These are phyloP conservation scores for Fusarium avenaceum DNA, from an alignment of 2,329 filamentous ascomycete genomes.

Conservation along the genomic window DNA sequence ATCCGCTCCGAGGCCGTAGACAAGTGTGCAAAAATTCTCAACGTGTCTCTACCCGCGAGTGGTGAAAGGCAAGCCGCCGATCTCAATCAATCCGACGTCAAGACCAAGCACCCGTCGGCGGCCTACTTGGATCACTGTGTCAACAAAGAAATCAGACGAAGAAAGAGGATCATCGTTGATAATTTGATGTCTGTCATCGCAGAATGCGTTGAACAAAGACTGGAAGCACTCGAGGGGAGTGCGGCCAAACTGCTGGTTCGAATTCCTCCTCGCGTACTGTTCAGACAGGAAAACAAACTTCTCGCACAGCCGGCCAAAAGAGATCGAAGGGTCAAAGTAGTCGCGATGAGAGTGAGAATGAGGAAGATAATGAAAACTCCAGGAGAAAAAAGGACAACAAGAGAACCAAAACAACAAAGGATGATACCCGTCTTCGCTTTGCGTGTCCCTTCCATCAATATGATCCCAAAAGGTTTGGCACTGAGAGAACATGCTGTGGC, in stretches of 20 bases:
- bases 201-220: conserved; percentile 38
- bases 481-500: conserved; percentile 42
- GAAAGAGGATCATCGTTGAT: conserved; percentile 26
- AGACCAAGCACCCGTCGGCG: conserved; percentile 50
- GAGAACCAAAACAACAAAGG: conserved; percentile 54
- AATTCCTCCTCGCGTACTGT: conserved; percentile 36
- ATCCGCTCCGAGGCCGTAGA: conserved; percentile 26
- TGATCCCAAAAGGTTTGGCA: conserved; percentile 48
- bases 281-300: conserved; percentile 15
- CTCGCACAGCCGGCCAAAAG: conserved; percentile 37
- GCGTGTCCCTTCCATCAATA: conserved; percentile 57
- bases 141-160: conserved; percentile 29
- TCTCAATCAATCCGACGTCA: conserved; percentile 32
- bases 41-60: conserved; percentile 36
- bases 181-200: conserved; percentile 36
- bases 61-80: conserved; percentile 44
- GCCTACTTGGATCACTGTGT: conserved; percentile 39
- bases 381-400: conserved; percentile 54
- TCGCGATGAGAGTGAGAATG: conserved; percentile 49
- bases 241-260: conserved; percentile 29
- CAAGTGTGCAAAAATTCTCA: conserved; percentile 32
- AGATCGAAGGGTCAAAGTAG: conserved; percentile 33
- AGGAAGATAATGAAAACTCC: conserved; percentile 48
- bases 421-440: conserved; percentile 48
- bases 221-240: conserved; percentile 41